Evolutionary conservation across 345 rosid genomes (phyloP).

Genomic region (Gossypium bickii): DNA sequence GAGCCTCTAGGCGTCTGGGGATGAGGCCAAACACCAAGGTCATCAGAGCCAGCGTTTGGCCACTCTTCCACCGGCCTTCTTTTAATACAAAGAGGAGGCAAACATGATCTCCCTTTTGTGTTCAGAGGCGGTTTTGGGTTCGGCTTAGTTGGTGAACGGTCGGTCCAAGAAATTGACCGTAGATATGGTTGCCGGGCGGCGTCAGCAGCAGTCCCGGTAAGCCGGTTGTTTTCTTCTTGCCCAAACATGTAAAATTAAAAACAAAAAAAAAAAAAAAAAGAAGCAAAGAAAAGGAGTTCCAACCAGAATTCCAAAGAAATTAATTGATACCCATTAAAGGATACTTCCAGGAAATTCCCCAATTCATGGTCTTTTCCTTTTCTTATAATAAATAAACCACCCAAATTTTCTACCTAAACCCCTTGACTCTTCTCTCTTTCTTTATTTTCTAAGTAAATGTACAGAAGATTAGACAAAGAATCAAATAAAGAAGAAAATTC

Average conservation of each 20-base stretch:
- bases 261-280: neutral
- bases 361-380: slow-evolving; percentile 11
- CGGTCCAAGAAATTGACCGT: slow-evolving; percentile 68
- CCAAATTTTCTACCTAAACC: slow-evolving; percentile 28
- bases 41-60: slow-evolving; percentile 70
- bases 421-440: slow-evolving; percentile 30
- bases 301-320: slow-evolving; percentile 18
- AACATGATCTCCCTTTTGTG: slow-evolving; percentile 43
- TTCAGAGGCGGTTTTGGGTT: slow-evolving; percentile 35
- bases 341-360: slow-evolving; percentile 33
- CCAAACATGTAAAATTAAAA: slow-evolving; percentile 36
- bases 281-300: slow-evolving; percentile 7
- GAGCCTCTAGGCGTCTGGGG: slow-evolving; percentile 63
- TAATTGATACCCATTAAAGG: slow-evolving; percentile 31
- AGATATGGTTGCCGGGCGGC: slow-evolving; percentile 41
- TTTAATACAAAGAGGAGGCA: slow-evolving; percentile 56
- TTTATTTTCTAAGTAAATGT: neutral
- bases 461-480: neutral
- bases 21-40: slow-evolving; percentile 72
- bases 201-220: slow-evolving; percentile 15
- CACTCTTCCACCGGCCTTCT: slow-evolving; percentile 55
- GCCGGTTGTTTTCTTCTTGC: slow-evolving; percentile 34
- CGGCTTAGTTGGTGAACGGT: slow-evolving; percentile 48
- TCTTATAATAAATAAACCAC: slow-evolving; percentile 24
- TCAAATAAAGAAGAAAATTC: slow-evolving; percentile 38